Evolutionary conservation across 1,284 basidiomycete genomes (phyloP), one percentile per base, ranked within the genome.

Genomic region (Ganoderma leucocontextum): DNA sequence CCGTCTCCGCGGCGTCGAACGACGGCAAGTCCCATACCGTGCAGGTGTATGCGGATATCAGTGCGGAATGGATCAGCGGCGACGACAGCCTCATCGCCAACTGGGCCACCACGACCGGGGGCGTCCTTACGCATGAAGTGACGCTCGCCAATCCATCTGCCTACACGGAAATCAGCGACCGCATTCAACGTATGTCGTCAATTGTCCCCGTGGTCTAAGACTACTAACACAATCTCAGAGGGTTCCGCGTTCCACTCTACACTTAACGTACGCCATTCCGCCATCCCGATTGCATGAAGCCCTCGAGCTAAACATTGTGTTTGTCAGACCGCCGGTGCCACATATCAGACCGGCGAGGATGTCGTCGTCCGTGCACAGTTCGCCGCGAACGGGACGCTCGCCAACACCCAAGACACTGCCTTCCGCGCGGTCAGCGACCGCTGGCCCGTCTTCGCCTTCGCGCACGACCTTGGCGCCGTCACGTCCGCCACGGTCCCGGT

Each of bases 361-460:
- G 77, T 81, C 8, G 79, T 82, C 44, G 83, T 89, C 49, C 88
- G 90, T 41, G 82, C 83, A 2, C 83, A 86, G 60, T 90, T 89
- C 75, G 85, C 89, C 72, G 85, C 83, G 66, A 82, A 85, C 66
- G 89, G 89, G 2, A 71, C 71, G 10, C 84, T 93, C 36, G 69
- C 80, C 0, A 88, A 90, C 75, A 83, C 84, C 0, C 78, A 84
- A 62, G 90, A 92, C 75, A 84, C 84, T 15, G 81, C 81, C 57
- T 92, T 89, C 81, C 86, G 90, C 29, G 83, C 87, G 2, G 84
- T 91, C 57, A 80, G 80, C 49, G 78, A 90, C 75, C 79, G 85
- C 69, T 91, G 89, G 88, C 89, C 89, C 29, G 89, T 91, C 5
- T 90, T 91, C 73, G 90, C 83, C 12, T 82, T 90, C 67, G 84